A percentile compares a stretch with the other conserved stretches of the same genome.
These are phyloP conservation scores for Auriscalpium orientale DNA, from an alignment of 768 basidiomycete genomes.

Conservation along the genomic window DNA sequence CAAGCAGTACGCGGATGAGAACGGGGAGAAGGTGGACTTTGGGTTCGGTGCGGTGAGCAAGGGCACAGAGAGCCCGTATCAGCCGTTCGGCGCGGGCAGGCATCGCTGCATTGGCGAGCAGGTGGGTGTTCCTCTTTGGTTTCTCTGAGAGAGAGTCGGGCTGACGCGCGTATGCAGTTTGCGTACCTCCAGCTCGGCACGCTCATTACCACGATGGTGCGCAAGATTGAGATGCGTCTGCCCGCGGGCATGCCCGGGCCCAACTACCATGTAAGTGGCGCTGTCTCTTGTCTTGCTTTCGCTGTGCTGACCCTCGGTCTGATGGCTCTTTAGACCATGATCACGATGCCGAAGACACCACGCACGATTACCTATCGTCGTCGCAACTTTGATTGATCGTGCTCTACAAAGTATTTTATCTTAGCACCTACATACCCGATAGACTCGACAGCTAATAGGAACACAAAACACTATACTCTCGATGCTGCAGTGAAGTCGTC, in stretches of 20 bases:
- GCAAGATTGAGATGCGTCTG: slow-evolving; percentile 67
- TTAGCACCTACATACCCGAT: not conserved
- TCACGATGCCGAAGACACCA: slow-evolving; percentile 76
- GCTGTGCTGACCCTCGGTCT: slow-evolving; percentile 1
- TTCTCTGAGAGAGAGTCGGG: not conserved
- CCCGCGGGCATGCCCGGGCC: slow-evolving; percentile 64
- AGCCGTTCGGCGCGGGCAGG: slow-evolving; percentile 95
- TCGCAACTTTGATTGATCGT: slow-evolving; percentile 38
- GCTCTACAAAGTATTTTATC: not conserved
- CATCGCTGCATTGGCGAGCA: slow-evolving; percentile 94
- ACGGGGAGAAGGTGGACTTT: slow-evolving; percentile 89
- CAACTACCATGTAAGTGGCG: slow-evolving; percentile 77
- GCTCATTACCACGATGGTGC: slow-evolving; percentile 71
- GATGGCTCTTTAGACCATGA: slow-evolving; percentile 66
- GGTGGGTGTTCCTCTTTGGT: slow-evolving; percentile 27
- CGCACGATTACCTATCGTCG: slow-evolving; percentile 60
- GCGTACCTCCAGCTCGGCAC: slow-evolving; percentile 91
- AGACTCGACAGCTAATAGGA: too few species aligned
- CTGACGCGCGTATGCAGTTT: slow-evolving; percentile 44
- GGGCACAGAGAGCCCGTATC: slow-evolving; percentile 92
- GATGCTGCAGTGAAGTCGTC: too few species aligned
- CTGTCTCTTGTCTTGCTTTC: not conserved
- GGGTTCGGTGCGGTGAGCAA: slow-evolving; percentile 95
- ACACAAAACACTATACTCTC: too few species aligned
- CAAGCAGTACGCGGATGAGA: slow-evolving; percentile 64